A percentile compares a stretch with the other conserved stretches of the same genome.
phyloP scores from a whole-genome alignment of 1,139 yeast species.

The Yamadazyma pseudoaaseri region DNA sequence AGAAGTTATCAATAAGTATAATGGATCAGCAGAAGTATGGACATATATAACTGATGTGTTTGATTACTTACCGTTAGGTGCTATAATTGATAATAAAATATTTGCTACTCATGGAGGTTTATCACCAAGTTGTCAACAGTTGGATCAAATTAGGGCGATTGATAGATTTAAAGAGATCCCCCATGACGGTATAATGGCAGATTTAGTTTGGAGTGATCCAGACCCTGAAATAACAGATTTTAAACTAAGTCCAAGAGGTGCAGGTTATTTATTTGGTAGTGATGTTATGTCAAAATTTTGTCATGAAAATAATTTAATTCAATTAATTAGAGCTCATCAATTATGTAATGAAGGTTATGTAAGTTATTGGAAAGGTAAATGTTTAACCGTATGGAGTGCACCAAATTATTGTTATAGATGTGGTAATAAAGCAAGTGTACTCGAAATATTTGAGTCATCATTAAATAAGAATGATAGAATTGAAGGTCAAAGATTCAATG shows the following conservation, averaged over 20 bases:
- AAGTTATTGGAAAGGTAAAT: constrained; percentile 82
- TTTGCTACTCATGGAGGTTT: constrained; percentile 97
- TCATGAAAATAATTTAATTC: constrained; percentile 71
- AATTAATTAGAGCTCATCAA: constrained; percentile 92
- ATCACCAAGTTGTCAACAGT: constrained; percentile 90
- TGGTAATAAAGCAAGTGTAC: constrained; percentile 92
- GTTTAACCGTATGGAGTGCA: constrained; percentile 97
- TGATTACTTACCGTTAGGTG: constrained; percentile 87
- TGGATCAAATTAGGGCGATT: constrained; percentile 86
- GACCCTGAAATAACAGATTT: constrained; percentile 85
- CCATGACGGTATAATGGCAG: constrained; percentile 99
- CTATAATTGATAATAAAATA: constrained; percentile 87
- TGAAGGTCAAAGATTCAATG: constrained; percentile 70
- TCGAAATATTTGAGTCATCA: constrained; percentile 58
- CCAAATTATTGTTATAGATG: constrained; percentile 97
- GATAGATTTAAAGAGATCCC: constrained; percentile 94
- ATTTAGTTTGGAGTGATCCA: constrained; percentile 97
- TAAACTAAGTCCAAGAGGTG: constrained; percentile 91
- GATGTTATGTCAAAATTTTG: constrained; percentile 89
- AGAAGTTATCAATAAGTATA: constrained; percentile 85
- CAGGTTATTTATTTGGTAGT: constrained; percentile 93
- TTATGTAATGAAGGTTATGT: constrained; percentile 95
- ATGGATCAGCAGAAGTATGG: constrained; percentile 83
- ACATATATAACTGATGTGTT: constrained; percentile 84
- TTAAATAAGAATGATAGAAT: constrained; percentile 24